Conservation (phyloP, 1,284 basidiomycete genomes). For the Anthracocystis panici-leucophaei region DNA sequence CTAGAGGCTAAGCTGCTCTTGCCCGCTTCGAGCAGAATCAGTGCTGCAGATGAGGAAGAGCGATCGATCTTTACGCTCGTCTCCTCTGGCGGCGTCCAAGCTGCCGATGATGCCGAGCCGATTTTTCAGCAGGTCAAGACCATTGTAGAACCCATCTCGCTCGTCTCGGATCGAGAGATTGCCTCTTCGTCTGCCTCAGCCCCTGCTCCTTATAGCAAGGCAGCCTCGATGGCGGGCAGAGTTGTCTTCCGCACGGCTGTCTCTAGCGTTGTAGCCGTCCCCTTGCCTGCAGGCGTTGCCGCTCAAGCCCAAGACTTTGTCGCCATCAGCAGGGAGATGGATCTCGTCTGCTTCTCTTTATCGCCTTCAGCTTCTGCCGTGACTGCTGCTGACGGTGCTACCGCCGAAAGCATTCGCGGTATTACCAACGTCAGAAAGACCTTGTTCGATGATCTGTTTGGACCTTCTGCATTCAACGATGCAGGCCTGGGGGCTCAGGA, state of each 20-base stretch:
- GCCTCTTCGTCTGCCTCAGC: slow-evolving; percentile 20
- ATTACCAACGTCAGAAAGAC: slow-evolving; percentile 78
- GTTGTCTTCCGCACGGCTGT: slow-evolving; percentile 25
- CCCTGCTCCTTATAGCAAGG: slow-evolving; percentile 1
- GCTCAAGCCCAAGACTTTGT: slow-evolving; percentile 33
- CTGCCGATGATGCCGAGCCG: neutral
- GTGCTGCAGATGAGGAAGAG: slow-evolving; percentile 3
- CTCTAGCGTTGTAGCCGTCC: slow-evolving; percentile 27
- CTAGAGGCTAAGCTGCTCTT: slow-evolving; percentile 21
- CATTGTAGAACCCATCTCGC: slow-evolving; percentile 37
- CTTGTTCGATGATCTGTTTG: slow-evolving; percentile 87
- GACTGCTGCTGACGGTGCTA: slow-evolving; percentile 15
- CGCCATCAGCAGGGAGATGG: slow-evolving; percentile 50
- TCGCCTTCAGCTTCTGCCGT: slow-evolving; percentile 45
- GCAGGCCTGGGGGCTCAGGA: slow-evolving; percentile 18
- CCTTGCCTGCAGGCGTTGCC: slow-evolving; percentile 18
- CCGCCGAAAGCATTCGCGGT: slow-evolving; percentile 73
- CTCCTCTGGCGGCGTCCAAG: slow-evolving; percentile 8
- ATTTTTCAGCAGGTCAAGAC: slow-evolving; percentile 22
- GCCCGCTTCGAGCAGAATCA: slow-evolving; percentile 3
- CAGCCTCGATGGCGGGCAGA: slow-evolving; percentile 4
- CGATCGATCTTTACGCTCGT: slow-evolving; percentile 29
- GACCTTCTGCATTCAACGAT: slow-evolving; percentile 73
- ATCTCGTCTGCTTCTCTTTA: slow-evolving; percentile 47
- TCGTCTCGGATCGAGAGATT: slow-evolving; percentile 34